Conservation (phyloP, 2,329 filamentous ascomycete species). For the Alternaria hordeiaustralica region DNA sequence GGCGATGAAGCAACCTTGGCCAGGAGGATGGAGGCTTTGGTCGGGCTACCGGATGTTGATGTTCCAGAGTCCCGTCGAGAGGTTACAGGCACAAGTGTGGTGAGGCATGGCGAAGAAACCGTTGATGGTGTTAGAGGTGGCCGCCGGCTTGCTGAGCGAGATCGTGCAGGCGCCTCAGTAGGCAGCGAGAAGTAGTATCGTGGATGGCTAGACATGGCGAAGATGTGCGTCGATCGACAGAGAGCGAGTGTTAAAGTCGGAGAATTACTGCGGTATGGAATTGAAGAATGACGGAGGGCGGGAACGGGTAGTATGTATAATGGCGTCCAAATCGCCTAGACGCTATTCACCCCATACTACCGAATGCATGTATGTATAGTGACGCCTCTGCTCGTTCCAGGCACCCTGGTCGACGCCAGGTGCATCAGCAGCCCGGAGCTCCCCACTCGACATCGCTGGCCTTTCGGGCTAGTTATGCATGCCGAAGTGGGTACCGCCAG, state of each 20-base stretch:
- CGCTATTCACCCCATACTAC: constrained; percentile 50
- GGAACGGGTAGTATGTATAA: constrained; percentile 39
- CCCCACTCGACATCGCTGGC: constrained; percentile 39
- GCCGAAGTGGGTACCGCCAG: constrained; percentile 41
- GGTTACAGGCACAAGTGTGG: constrained; percentile 48
- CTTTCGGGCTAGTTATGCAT: constrained; percentile 40
- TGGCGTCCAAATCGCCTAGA: constrained; percentile 40
- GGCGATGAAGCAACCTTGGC: constrained; percentile 54
- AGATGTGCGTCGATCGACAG: constrained; percentile 15
- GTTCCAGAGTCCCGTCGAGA: constrained; percentile 50
- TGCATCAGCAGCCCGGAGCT: constrained; percentile 45
- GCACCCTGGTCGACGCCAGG: constrained; percentile 37
- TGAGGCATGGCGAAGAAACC: constrained; percentile 54
- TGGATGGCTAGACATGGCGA: constrained; percentile 44
- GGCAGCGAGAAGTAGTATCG: constrained; percentile 50
- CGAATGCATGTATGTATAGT: constrained; percentile 33
- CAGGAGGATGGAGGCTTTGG: constrained; percentile 51
- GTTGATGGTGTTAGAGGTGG: constrained; percentile 55
- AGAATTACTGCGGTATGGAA: constrained; percentile 21
- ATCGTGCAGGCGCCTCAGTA: constrained; percentile 43
- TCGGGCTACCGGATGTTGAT: constrained; percentile 48
- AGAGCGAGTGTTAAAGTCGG: constrained; percentile 16
- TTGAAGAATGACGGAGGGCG: constrained; percentile 18
- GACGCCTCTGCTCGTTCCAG: constrained; percentile 41
- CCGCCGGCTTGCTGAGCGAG: constrained; percentile 48